Evolutionary conservation across 2,329 filamentous ascomycete species (phyloP).

Genomic region (Madurella fahalii): DNA sequence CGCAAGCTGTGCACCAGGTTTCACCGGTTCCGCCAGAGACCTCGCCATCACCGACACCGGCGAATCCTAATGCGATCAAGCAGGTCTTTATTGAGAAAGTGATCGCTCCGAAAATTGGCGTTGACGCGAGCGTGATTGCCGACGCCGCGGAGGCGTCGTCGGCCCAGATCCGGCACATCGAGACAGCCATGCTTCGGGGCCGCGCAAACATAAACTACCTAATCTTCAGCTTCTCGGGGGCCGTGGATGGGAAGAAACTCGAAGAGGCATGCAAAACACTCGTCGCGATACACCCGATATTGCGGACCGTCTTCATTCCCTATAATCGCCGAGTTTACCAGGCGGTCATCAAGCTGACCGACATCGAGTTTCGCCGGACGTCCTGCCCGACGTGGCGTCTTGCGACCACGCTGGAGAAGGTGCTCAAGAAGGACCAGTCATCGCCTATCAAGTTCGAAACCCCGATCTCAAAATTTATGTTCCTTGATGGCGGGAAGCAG

Average conservation of each 20-base stretch:
- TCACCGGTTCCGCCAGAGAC: slow-evolving; percentile 7
- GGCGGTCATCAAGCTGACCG: slow-evolving; percentile 41
- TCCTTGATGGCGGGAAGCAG: slow-evolving; percentile 45
- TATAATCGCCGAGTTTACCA: slow-evolving; percentile 47
- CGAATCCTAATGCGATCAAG: slow-evolving; percentile 24
- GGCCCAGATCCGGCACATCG: slow-evolving; percentile 45
- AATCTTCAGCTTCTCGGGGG: slow-evolving; percentile 44
- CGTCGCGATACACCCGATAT: slow-evolving; percentile 44
- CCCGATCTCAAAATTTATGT: slow-evolving; percentile 48
- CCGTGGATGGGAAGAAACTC: slow-evolving; percentile 40
- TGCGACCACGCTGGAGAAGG: slow-evolving; percentile 35
- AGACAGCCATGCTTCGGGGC: slow-evolving; percentile 42
- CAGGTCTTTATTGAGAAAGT: slow-evolving; percentile 38
- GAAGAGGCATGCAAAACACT: slow-evolving; percentile 45
- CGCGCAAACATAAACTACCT: slow-evolving; percentile 46
- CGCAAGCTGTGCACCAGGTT: slow-evolving; percentile 6
- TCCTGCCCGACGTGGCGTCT: slow-evolving; percentile 40
- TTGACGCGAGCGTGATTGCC: slow-evolving; percentile 40
- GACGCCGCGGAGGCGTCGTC: slow-evolving; percentile 48
- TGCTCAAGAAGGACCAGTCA: slow-evolving; percentile 42
- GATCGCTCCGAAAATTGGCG: slow-evolving; percentile 41
- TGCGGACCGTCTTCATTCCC: slow-evolving; percentile 51
- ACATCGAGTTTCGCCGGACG: slow-evolving; percentile 42
- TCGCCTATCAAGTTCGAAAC: slow-evolving; percentile 38
- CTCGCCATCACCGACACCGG: slow-evolving; percentile 11